phyloP scores from a whole-genome alignment of 805 yeast species.

The Yarrowia keelungensis region DNA sequence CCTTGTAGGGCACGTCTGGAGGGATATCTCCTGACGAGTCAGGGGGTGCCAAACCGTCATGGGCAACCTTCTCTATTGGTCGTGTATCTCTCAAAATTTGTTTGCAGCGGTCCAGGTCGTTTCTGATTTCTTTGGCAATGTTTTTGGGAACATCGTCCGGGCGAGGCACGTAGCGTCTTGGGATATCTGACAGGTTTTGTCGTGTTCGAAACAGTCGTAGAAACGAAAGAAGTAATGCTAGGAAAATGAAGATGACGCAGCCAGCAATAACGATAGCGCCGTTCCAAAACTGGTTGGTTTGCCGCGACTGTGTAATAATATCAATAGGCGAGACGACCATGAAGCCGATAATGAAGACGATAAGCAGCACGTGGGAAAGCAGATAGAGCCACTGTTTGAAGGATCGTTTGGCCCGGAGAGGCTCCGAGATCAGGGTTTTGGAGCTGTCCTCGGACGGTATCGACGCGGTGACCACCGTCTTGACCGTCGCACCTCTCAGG shows the following conservation, averaged over 20 bases:
- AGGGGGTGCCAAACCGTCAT: constrained; percentile 31
- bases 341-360: constrained; percentile 57
- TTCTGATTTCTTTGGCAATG: constrained; percentile 53
- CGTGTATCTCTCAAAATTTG: constrained; percentile 53
- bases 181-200: constrained; percentile 73
- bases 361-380: constrained; percentile 46
- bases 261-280: constrained; percentile 66
- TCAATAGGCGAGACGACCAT: constrained; percentile 80
- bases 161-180: constrained; percentile 75
- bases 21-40: constrained; percentile 40
- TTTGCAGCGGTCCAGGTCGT: constrained; percentile 55
- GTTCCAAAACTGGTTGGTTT: constrained; percentile 73
- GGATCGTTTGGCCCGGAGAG: constrained; percentile 27
- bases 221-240: constrained; percentile 69
- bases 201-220: constrained; percentile 65
- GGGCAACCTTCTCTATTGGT: constrained; percentile 53
- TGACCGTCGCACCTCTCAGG: constrained; percentile 34
- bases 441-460: constrained; percentile 34
- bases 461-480: constrained; percentile 34
- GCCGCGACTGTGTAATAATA: constrained; percentile 67
- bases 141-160: constrained; percentile 63
- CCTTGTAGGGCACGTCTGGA: constrained; percentile 46
- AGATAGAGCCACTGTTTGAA: constrained; percentile 45
- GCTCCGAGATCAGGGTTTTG: constrained; percentile 29
- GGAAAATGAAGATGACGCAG: constrained; percentile 50